Base-by-base conservation (phyloP, 345 rosid genomes). In the Acer saccharum region DNA sequence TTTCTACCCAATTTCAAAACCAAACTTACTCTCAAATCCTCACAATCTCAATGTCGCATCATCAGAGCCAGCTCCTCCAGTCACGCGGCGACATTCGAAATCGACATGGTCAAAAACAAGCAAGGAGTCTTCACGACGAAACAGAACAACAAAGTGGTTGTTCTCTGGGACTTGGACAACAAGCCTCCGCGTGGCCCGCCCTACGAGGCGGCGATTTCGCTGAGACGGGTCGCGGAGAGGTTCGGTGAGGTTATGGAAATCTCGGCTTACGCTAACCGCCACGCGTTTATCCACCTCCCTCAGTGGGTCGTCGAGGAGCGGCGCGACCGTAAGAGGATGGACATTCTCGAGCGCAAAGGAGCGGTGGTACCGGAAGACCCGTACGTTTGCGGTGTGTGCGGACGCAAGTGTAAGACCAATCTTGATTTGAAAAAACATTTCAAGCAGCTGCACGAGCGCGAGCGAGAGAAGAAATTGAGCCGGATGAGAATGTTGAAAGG, bases 161-260 rank as follows among this genome's bases (percentile, higher is more conserved):
- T 95, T 68, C 85, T 92, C 8, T 93, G 98, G 99, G 97, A 95
- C 90, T 92, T 95, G 55, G 99, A 95, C 81, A 95, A 95, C 89
- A 95, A 95, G 76, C 99, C 98, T 8, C 98, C 97, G 0, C 89
- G 93, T 0, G 97, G 97, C 9, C 92, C 89, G 43, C 99, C 98
- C 0, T 95, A 85, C 77, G 84, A 83, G 13, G 97, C 98, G 0
- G 99, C 97, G 0, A 63, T 83, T 43, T 90, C 89, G 4, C 87
- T 95, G 62, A 87, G 90, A 20, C 75, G 75, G 27, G 79, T 92
- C 10, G 98, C 97, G 3, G 81, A 85, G 83, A 82, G 72, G 7
- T 89, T 94, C 77, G 98, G 98, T 9, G 83, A 89, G 10, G 85
- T 91, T 20, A 83, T 86, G 14, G 98, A 94, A 75, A 86, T 94